These are phyloP conservation scores for Melastoma malabathricum DNA, from an alignment of 345 rosid genomes.

Conservation along the genomic window DNA sequence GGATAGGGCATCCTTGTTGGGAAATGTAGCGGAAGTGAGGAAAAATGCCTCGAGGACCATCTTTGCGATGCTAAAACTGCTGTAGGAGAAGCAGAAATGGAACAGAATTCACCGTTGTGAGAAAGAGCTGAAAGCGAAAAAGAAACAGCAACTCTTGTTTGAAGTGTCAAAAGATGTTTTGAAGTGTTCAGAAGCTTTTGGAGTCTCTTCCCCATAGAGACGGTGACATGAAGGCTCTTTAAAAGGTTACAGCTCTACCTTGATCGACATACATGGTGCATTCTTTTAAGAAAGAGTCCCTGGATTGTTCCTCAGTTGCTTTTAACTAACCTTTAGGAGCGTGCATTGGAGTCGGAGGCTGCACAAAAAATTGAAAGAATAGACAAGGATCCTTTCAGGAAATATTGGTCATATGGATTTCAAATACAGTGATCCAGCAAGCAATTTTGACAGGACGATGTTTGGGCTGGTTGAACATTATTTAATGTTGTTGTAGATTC, in stretches of 20 bases:
- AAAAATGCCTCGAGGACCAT: slow-evolving; percentile 97
- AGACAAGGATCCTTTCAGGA: slow-evolving; percentile 55
- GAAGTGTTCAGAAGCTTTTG: slow-evolving; percentile 32
- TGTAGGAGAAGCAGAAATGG: slow-evolving; percentile 86
- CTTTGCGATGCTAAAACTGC: slow-evolving; percentile 78
- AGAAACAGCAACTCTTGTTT: slow-evolving; percentile 43
- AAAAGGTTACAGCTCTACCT: slow-evolving; percentile 39
- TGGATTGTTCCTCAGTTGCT: not conserved
- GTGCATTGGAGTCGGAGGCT: slow-evolving; percentile 46
- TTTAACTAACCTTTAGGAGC: slow-evolving; percentile 36
- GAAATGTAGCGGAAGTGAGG: slow-evolving; percentile 85
- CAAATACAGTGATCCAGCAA: slow-evolving; percentile 68
- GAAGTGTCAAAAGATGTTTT: slow-evolving; percentile 51
- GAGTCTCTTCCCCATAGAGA: slow-evolving; percentile 58
- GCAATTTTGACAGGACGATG: slow-evolving; percentile 75
- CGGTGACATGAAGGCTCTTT: slow-evolving; percentile 82
- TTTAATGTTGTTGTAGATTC: slow-evolving; percentile 87
- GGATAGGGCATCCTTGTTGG: slow-evolving; percentile 90
- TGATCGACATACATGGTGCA: not conserved
- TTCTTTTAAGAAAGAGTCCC: slow-evolving; percentile 10
- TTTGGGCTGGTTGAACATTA: too few species aligned
- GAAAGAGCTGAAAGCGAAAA: slow-evolving; percentile 78
- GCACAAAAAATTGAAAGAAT: slow-evolving; percentile 74
- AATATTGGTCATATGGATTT: slow-evolving; percentile 78
- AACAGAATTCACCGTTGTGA: slow-evolving; percentile 64